These are phyloP conservation scores for Leccinum rimulosum DNA, from an alignment of 768 basidiomycete genomes.

Conservation along the genomic window DNA sequence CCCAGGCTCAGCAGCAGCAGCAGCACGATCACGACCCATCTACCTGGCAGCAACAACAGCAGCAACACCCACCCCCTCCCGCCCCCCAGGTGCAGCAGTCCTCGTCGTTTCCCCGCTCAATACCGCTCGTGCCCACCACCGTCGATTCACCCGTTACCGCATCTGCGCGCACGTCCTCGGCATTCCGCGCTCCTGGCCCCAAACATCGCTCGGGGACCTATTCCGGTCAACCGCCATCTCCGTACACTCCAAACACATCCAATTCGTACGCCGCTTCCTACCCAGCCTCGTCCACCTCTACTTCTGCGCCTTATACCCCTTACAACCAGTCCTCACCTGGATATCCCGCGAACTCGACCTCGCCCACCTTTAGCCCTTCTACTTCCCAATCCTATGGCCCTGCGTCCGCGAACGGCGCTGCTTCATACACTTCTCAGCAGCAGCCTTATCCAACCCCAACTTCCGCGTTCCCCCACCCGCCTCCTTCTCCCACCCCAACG, in stretches of 20 bases:
- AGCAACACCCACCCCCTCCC: conserved; percentile 1
- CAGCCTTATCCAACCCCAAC: conserved; percentile 25
- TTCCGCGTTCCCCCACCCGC: conserved; percentile 27
- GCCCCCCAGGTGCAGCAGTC: conserved; percentile 14
- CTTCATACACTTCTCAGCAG: conserved; percentile 16
- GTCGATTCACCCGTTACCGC: conserved; percentile 18
- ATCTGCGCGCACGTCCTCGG: conserved; percentile 7
- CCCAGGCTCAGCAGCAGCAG: conserved; percentile 7
- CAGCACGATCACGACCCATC: conserved; percentile 19
- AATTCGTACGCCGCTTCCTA: conserved; percentile 15
- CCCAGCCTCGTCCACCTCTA: conserved; percentile 17
- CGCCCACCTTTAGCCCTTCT: conserved; percentile 24
- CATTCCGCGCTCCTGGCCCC: conserved; percentile 15
- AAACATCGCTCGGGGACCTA: conserved; percentile 21
- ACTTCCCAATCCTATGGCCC: conserved; percentile 20
- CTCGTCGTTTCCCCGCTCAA: conserved; percentile 26
- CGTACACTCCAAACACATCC: conserved; percentile 21
- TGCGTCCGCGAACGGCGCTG: conserved; percentile 8
- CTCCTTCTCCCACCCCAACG: conserved; percentile 31
- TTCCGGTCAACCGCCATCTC: conserved; percentile 14
- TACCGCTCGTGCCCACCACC: conserved; percentile 30
- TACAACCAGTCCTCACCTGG: conserved; percentile 19
- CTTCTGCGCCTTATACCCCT: conserved; percentile 17
- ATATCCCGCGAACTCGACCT: conserved; percentile 22
- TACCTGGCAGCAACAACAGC: conserved; percentile 21